These are phyloP conservation scores for Aspergillus pseudoglaucus DNA, from an alignment of 2,329 filamentous ascomycete species.

Conservation along the genomic window DNA sequence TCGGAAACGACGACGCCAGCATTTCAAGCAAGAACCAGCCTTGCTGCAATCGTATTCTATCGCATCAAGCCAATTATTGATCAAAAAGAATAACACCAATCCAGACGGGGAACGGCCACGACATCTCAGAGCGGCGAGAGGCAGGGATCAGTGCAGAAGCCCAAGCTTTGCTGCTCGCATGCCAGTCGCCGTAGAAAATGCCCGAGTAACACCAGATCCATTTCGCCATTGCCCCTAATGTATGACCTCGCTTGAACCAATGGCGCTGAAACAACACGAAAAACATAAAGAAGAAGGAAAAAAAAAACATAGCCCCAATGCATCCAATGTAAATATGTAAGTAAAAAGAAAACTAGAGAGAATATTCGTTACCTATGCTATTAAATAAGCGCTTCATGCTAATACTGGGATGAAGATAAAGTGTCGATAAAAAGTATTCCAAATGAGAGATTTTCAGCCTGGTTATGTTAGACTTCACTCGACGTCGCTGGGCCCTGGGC, in stretches of 20 bases:
- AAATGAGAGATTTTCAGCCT: not conserved
- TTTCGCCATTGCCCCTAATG: not conserved
- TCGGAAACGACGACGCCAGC: not conserved
- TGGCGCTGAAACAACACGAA: not conserved
- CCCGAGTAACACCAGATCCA: not conserved
- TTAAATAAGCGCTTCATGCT: conserved; percentile 27
- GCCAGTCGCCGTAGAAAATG: not conserved
- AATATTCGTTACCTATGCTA: conserved; percentile 18
- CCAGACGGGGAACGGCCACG: not conserved
- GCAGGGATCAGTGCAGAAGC: not conserved
- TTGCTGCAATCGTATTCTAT: not conserved
- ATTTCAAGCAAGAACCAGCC: not conserved
- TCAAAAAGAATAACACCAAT: not conserved
- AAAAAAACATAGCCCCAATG: not conserved
- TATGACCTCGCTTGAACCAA: not conserved
- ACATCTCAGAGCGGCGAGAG: not conserved
- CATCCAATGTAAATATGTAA: not conserved
- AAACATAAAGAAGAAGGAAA: not conserved
- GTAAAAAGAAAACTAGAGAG: conserved; percentile 4
- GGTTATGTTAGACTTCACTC: not conserved
- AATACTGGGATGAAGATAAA: conserved; percentile 11
- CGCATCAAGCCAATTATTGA: not conserved
- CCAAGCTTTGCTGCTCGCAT: not conserved
- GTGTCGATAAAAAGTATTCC: not conserved
- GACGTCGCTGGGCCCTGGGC: conserved; percentile 8